Evolutionary conservation across 2,329 filamentous ascomycete genomes (phyloP).

Genomic region (Periconia sp.): DNA sequence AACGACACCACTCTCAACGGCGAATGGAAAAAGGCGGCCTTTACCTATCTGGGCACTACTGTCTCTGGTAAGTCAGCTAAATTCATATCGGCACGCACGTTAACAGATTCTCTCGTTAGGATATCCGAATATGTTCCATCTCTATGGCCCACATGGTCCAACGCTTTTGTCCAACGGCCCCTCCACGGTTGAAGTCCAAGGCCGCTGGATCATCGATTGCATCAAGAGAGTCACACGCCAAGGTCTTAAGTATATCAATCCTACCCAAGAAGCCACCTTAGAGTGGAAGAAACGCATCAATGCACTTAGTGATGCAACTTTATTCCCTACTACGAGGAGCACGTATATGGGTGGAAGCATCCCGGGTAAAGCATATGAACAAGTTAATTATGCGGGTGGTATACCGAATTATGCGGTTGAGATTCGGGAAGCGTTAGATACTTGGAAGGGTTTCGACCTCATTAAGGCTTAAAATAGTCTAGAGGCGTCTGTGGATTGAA

Average conservation of each 20-base stretch:
- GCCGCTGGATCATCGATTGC: constrained; percentile 44
- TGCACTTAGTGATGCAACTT: constrained; percentile 35
- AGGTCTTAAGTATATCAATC: constrained; percentile 38
- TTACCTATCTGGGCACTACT: constrained; percentile 44
- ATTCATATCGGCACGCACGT: too few species aligned
- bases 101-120: constrained; percentile 27
- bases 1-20: constrained; percentile 26
- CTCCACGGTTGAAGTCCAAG: constrained; percentile 45
- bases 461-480: too few species aligned
- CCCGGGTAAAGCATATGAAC: constrained; percentile 17
- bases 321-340: constrained; percentile 41
- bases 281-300: constrained; percentile 45
- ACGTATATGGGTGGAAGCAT: constrained; percentile 48
- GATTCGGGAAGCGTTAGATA: too few species aligned
- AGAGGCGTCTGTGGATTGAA: too few species aligned
- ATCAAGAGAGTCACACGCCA: constrained; percentile 37
- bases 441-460: too few species aligned
- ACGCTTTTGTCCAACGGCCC: constrained; percentile 49
- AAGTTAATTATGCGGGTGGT: too few species aligned
- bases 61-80: too few species aligned
- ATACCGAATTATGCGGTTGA: too few species aligned
- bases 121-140: constrained; percentile 44
- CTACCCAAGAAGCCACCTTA: constrained; percentile 40
- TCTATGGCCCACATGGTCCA: constrained; percentile 47
- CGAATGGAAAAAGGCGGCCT: constrained; percentile 37